phyloP scores from a whole-genome alignment of 2,329 filamentous ascomycete genomes.

The Ophiocordyceps robertsii region DNA sequence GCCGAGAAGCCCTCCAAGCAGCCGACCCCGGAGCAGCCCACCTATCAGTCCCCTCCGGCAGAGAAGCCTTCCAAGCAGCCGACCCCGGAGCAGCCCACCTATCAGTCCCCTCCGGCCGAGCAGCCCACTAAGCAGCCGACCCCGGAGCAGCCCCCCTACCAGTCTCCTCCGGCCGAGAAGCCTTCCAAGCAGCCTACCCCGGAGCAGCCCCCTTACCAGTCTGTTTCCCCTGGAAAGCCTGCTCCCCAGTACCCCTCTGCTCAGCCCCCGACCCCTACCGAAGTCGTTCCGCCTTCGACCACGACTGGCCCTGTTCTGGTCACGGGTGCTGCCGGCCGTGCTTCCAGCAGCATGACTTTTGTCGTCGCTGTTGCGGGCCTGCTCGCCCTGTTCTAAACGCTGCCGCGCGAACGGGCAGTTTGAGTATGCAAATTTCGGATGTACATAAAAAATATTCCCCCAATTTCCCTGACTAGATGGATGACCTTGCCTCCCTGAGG shows the following conservation, averaged over 20 bases:
- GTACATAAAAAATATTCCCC: conserved; percentile 1
- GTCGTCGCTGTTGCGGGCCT: conserved; percentile 18
- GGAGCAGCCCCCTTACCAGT: background rate
- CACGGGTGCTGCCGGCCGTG: conserved; percentile 18
- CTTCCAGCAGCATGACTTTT: conserved; percentile 14
- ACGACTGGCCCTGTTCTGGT: conserved; percentile 8
- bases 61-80: background rate
- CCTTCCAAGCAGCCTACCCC: background rate
- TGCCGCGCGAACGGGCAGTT: conserved; percentile 3
- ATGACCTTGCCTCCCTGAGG: too few species aligned
- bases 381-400: conserved; percentile 19
- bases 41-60: background rate
- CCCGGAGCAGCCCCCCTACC: background rate
- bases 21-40: background rate
- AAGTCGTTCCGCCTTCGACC: conserved; percentile 1
- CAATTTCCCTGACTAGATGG: too few species aligned
- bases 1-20: background rate
- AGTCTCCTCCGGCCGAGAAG: background rate
- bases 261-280: background rate
- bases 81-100: background rate
- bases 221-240: background rate
- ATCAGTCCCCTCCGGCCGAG: background rate
- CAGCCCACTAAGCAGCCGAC: background rate
- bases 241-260: background rate
- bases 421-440: conserved; percentile 7